phyloP scores from a whole-genome alignment of 352 stramenopile genomes.

The Phytophthora megakarya region DNA sequence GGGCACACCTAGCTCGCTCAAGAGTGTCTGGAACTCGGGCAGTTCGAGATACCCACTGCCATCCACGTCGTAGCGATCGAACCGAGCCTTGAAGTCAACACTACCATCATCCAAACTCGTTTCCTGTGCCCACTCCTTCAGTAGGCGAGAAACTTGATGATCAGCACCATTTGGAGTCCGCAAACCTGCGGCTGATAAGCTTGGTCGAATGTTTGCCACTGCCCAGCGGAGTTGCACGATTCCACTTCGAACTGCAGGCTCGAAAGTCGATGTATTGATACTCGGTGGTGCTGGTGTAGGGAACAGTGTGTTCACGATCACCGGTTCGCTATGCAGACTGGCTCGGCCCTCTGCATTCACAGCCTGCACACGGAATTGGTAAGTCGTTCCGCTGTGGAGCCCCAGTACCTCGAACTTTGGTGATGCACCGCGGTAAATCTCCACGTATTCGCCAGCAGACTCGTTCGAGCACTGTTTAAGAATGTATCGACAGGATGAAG shows the following conservation, averaged over 20 bases:
- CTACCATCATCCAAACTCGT: conserved; percentile 72
- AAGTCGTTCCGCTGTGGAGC: conserved; percentile 80
- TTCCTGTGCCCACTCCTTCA: conserved; percentile 88
- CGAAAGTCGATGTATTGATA: conserved; percentile 32
- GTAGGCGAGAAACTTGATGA: conserved; percentile 67
- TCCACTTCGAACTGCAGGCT: conserved; percentile 27
- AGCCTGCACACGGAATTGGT: conserved; percentile 89
- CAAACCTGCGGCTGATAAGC: conserved; percentile 57
- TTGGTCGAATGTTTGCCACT: conserved; percentile 41
- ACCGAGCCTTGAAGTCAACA: conserved; percentile 76
- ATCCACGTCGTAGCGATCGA: conserved; percentile 77
- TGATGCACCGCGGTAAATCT: conserved; percentile 82
- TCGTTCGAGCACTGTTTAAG: conserved; percentile 89
- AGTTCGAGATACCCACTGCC: conserved; percentile 81
- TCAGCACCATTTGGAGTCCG: conserved; percentile 48
- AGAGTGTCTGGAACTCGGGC: conserved; percentile 81
- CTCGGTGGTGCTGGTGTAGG: conserved; percentile 64
- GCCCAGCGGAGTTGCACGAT: conserved; percentile 65
- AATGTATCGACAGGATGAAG: conserved; percentile 67
- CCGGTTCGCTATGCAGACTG: conserved; percentile 71
- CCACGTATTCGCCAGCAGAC: conserved; percentile 77
- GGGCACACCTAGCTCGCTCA: conserved; percentile 86
- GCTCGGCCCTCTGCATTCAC: conserved; percentile 74
- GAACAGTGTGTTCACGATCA: conserved; percentile 87
- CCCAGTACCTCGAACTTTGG: conserved; percentile 76